Evolutionary conservation across 1,284 basidiomycete genomes (phyloP).

Genomic region (Cutaneotrichosporon sp.): DNA sequence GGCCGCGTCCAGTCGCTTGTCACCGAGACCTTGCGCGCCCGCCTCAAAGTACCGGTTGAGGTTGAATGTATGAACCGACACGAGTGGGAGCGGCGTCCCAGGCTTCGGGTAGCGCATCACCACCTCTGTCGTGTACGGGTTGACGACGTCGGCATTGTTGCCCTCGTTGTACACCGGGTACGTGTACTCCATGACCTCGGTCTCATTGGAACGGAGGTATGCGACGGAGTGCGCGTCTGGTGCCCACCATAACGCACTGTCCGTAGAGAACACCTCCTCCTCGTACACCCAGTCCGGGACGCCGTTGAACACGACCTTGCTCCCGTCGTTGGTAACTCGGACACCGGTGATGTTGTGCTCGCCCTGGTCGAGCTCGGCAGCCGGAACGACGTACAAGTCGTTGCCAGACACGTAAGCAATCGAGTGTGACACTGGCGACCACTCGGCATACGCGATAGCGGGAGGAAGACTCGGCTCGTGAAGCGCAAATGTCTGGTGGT

Average conservation of each 20-base stretch:
- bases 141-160: conserved; percentile 63
- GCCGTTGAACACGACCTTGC: conserved; percentile 82
- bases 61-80: conserved; percentile 79
- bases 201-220: conserved; percentile 85
- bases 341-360: conserved; percentile 51
- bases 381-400: conserved; percentile 76
- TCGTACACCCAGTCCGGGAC: conserved; percentile 98
- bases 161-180: conserved; percentile 90
- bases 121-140: conserved; percentile 74
- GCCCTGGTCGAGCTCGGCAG: conserved; percentile 24
- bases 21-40: background rate
- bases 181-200: conserved; percentile 75
- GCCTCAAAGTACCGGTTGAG: conserved; percentile 49
- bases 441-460: conserved; percentile 71
- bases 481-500: conserved; percentile 67
- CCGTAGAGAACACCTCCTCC: conserved; percentile 76
- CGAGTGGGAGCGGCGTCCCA: conserved; percentile 84
- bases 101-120: conserved; percentile 69
- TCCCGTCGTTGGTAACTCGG: conserved; percentile 77
- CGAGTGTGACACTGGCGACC: conserved; percentile 76
- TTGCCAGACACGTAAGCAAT: conserved; percentile 80
- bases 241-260: conserved; percentile 86
- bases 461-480: conserved; percentile 59
- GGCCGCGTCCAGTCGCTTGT: conserved; percentile 23
- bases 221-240: conserved; percentile 77